Evolutionary conservation across 2,329 filamentous ascomycete species (phyloP).

Genomic region (Aspergillus sp.): DNA sequence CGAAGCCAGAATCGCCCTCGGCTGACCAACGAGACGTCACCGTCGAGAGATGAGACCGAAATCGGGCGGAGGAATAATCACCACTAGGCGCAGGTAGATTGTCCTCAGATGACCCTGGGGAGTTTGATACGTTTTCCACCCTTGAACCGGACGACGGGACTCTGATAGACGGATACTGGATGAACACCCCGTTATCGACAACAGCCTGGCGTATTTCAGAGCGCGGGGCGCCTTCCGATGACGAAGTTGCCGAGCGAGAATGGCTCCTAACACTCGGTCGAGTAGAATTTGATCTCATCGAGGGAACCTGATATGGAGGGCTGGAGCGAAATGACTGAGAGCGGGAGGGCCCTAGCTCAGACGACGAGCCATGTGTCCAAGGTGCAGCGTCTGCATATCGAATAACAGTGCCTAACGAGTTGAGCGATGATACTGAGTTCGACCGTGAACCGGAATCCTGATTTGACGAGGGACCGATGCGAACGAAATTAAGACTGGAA

Average conservation of each 20-base stretch:
- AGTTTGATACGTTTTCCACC: constrained; percentile 33
- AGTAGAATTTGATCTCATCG: constrained; percentile 36
- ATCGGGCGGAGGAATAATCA: constrained; percentile 35
- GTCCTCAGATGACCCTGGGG: constrained; percentile 21
- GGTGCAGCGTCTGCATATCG: constrained; percentile 35
- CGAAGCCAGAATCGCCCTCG: constrained; percentile 29
- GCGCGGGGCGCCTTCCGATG: constrained; percentile 34
- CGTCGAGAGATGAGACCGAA: constrained; percentile 46
- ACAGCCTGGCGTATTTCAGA: constrained; percentile 37
- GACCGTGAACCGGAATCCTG: constrained; percentile 34
- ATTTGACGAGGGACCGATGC: constrained; percentile 31
- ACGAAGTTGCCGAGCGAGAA: constrained; percentile 35
- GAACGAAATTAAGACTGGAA: constrained; percentile 41
- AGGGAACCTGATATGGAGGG: constrained; percentile 36
- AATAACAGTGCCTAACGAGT: constrained; percentile 43
- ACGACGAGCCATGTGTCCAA: constrained; percentile 36
- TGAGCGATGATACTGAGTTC: constrained; percentile 42
- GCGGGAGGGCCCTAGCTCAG: constrained; percentile 33
- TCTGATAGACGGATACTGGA: constrained; percentile 41
- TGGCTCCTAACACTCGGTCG: constrained; percentile 26
- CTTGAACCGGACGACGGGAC: constrained; percentile 42
- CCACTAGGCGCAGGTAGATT: constrained; percentile 31
- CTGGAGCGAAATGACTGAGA: constrained; percentile 42
- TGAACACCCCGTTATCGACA: constrained; percentile 35
- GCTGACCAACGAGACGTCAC: constrained; percentile 46